A percentile compares a stretch with the other conserved stretches of the same genome.
Evolutionary conservation across 495 filamentous ascomycete genomes (phyloP).

Genomic region (Aspergillus steynii): DNA sequence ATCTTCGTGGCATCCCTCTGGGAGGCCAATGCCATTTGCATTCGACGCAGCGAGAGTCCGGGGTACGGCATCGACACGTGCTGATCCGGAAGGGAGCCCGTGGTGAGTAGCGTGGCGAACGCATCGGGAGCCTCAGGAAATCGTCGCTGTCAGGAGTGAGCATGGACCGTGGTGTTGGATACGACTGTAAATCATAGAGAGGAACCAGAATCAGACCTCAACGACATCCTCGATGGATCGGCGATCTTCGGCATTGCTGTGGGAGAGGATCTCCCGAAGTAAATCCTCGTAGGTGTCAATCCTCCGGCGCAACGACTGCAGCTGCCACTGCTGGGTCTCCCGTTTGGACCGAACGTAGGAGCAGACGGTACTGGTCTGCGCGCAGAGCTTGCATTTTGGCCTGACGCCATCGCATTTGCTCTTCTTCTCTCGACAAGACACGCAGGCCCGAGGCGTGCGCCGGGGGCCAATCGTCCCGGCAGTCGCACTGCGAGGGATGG

Average conservation of each 20-base stretch:
- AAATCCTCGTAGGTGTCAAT: conserved; percentile 17
- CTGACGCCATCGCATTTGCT: conserved; percentile 40
- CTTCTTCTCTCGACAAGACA: conserved; percentile 40
- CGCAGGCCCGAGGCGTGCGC: conserved; percentile 38
- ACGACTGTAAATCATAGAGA: too few species aligned
- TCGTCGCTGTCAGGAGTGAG: conserved; percentile 7
- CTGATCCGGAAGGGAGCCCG: conserved; percentile 13
- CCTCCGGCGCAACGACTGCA: conserved; percentile 7
- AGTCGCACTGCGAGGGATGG: background rate
- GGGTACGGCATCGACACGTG: conserved; percentile 12
- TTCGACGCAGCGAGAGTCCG: conserved; percentile 19
- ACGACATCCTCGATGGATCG: conserved; percentile 14
- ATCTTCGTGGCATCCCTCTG: conserved; percentile 1
- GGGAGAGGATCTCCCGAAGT: conserved; percentile 15
- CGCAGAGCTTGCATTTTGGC: conserved; percentile 25
- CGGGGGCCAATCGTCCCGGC: background rate
- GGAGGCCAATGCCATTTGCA: conserved; percentile 17
- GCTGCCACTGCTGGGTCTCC: conserved; percentile 13
- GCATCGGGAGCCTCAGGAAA: conserved; percentile 13
- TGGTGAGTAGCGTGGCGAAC: conserved; percentile 11
- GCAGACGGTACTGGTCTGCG: conserved; percentile 11
- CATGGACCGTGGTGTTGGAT: too few species aligned
- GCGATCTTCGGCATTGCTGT: conserved; percentile 3
- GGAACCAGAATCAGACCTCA: conserved; percentile 2
- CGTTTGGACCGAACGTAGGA: conserved; percentile 18